These are phyloP conservation scores for Scalesia atractyloides DNA, from an alignment of 129 eudicot species.

Conservation along the genomic window DNA sequence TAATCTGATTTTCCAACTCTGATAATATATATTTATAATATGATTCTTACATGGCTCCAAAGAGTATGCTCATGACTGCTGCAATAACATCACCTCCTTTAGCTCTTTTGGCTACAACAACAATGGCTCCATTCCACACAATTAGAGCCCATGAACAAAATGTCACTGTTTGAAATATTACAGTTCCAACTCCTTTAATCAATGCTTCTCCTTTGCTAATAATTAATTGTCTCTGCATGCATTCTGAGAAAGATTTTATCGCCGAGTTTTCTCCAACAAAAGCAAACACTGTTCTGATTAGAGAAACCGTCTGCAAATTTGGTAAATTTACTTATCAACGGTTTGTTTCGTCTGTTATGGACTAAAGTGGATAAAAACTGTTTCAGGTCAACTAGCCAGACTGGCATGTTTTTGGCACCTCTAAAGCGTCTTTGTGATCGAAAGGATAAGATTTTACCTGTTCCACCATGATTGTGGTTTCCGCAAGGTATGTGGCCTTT, in stretches of 20 bases:
- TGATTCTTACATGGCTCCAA: slow-evolving; percentile 83
- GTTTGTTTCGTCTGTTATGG: not conserved
- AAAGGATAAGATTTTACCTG: slow-evolving; percentile 45
- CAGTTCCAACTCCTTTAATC: slow-evolving; percentile 76
- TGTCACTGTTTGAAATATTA: slow-evolving; percentile 68
- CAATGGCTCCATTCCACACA: slow-evolving; percentile 85
- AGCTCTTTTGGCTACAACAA: slow-evolving; percentile 65
- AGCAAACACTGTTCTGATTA: slow-evolving; percentile 81
- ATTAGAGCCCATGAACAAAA: slow-evolving; percentile 90
- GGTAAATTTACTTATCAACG: not conserved
- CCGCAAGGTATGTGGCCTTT: slow-evolving; percentile 57
- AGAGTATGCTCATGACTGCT: slow-evolving; percentile 88
- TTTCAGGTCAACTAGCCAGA: not conserved
- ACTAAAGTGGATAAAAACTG: too few relatives aligned
- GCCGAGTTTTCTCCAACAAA: slow-evolving; percentile 82
- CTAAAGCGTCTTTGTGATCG: not conserved
- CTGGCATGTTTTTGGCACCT: not conserved
- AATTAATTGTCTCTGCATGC: slow-evolving; percentile 53
- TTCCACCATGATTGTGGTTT: slow-evolving; percentile 81
- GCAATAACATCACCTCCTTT: slow-evolving; percentile 84
- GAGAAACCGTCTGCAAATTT: slow-evolving; percentile 66
- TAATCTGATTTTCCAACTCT: too few relatives aligned
- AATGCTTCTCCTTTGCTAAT: slow-evolving; percentile 70
- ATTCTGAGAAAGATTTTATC: slow-evolving; percentile 59
- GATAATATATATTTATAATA: too few relatives aligned